phyloP scores from a whole-genome alignment of 2,329 filamentous ascomycete genomes.

The Fusarium sp. region DNA sequence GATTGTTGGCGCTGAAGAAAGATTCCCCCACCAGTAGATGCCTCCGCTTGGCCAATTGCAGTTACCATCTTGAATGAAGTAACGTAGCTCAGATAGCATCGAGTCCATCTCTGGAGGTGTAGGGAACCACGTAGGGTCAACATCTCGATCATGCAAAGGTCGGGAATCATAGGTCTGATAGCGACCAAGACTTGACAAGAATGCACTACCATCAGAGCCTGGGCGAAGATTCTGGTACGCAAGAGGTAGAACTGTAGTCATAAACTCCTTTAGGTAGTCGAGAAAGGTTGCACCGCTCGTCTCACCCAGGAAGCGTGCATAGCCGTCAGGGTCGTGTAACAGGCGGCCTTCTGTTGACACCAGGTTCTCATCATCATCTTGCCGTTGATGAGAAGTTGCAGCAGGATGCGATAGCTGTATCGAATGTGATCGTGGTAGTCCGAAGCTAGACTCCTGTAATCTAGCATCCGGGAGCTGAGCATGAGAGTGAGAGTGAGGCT shows the following conservation, averaged over 20 bases:
- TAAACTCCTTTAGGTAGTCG: constrained; percentile 61
- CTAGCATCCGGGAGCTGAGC: constrained; percentile 20
- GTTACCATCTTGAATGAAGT: constrained; percentile 59
- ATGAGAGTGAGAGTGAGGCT: constrained; percentile 9
- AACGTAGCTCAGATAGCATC: constrained; percentile 55
- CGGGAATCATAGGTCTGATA: constrained; percentile 62
- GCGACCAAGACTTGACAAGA: constrained; percentile 55
- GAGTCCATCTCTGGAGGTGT: constrained; percentile 49
- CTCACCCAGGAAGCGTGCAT: constrained; percentile 59
- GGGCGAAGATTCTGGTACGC: constrained; percentile 42
- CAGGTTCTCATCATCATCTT: constrained; percentile 42
- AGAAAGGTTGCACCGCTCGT: constrained; percentile 63
- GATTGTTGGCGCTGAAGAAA: constrained; percentile 48
- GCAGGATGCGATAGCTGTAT: constrained; percentile 1
- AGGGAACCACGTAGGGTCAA: constrained; percentile 56
- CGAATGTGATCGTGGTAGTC: constrained; percentile 12
- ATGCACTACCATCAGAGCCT: constrained; percentile 44
- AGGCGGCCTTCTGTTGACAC: constrained; percentile 52
- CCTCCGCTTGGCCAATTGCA: constrained; percentile 57
- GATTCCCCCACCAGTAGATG: constrained; percentile 60
- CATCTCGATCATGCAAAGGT: constrained; percentile 51
- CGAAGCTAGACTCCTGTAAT: constrained; percentile 11
- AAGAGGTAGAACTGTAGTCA: constrained; percentile 53
- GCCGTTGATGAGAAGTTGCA: constrained; percentile 12
- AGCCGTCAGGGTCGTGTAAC: constrained; percentile 58